Conservation (phyloP, 2,329 filamentous ascomycete genomes). For the Emericellopsis cladophorae region DNA sequence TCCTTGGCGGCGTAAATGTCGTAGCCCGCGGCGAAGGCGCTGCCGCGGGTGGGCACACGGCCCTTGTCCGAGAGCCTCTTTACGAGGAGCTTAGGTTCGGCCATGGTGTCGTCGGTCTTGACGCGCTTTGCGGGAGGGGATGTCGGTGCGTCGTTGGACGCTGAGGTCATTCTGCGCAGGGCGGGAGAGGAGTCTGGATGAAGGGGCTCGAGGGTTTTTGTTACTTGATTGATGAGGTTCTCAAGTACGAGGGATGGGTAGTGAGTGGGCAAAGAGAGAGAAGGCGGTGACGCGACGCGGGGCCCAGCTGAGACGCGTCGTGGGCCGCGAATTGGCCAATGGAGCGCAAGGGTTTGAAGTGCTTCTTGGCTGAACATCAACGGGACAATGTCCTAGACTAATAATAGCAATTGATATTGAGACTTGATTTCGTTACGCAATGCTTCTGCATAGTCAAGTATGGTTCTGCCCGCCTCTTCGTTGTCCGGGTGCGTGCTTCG, state of each 20-base stretch:
- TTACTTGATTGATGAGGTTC: neutral
- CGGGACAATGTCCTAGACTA: slow-evolving; percentile 1
- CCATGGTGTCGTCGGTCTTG: slow-evolving; percentile 39
- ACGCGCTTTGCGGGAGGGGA: slow-evolving; percentile 73
- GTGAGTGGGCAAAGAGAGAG: slow-evolving; percentile 1
- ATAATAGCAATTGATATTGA: neutral
- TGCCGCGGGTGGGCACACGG: slow-evolving; percentile 77
- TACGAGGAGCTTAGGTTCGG: slow-evolving; percentile 51
- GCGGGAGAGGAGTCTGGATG: neutral
- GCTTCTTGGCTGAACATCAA: slow-evolving; percentile 5
- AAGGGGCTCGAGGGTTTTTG: neutral
- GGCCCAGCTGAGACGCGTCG: slow-evolving; percentile 8
- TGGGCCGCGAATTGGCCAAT: slow-evolving; percentile 14
- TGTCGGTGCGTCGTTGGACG: slow-evolving; percentile 42
- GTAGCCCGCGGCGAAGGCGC: slow-evolving; percentile 82
- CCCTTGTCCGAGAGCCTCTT: slow-evolving; percentile 77
- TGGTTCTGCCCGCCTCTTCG: neutral
- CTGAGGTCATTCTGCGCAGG: slow-evolving; percentile 6
- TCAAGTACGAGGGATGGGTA: neutral
- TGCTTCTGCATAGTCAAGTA: neutral
- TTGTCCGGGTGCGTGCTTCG: no score
- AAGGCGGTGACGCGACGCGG: slow-evolving; percentile 16
- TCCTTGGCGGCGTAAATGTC: slow-evolving; percentile 76
- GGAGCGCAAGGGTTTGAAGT: slow-evolving; percentile 6
- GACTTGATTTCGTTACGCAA: neutral